Percentiles rank a stretch among this genome's conserved stretches.
Conservation (phyloP, 306 rosid species). For the Ormosia semicastrata region DNA sequence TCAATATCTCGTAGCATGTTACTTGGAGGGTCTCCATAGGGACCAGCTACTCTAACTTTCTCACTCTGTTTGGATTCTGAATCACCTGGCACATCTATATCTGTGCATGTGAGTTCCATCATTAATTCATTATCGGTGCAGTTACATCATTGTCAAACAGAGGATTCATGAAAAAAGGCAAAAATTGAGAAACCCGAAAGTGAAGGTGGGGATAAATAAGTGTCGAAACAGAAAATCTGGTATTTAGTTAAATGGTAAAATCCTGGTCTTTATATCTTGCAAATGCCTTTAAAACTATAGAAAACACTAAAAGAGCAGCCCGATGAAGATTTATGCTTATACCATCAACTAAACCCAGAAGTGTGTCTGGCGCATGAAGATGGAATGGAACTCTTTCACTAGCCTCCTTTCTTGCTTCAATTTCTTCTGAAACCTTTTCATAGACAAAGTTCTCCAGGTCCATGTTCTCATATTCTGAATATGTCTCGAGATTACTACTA, state of each 20-base stretch:
- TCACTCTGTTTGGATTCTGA: slow-evolving; percentile 49
- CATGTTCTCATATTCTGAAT: slow-evolving; percentile 83
- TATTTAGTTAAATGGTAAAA: slow-evolving; percentile 10
- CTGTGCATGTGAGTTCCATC: slow-evolving; percentile 41
- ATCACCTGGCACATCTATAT: slow-evolving; percentile 62
- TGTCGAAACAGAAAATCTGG: slow-evolving; percentile 16
- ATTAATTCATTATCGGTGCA: neutral
- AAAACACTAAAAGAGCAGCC: neutral
- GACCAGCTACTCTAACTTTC: slow-evolving; percentile 53
- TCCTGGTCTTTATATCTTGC: slow-evolving; percentile 1
- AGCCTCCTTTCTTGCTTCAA: slow-evolving; percentile 78
- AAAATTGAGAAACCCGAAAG: neutral
- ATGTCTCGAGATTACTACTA: slow-evolving; percentile 71
- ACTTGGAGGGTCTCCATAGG: slow-evolving; percentile 53
- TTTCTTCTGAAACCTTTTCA: slow-evolving; percentile 85
- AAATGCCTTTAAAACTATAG: neutral
- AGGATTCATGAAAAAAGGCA: slow-evolving; percentile 12
- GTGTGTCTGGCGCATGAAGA: slow-evolving; percentile 78
- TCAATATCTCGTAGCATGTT: slow-evolving; percentile 52
- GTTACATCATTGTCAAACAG: slow-evolving; percentile 20
- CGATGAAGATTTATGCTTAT: slow-evolving; percentile 9
- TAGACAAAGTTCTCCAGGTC: slow-evolving; percentile 87
- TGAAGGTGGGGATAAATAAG: slow-evolving; percentile 5
- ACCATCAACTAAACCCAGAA: slow-evolving; percentile 82
- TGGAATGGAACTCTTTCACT: slow-evolving; percentile 71